phyloP scores from a whole-genome alignment of 306 rosid species.

The Acmispon strigosus region DNA sequence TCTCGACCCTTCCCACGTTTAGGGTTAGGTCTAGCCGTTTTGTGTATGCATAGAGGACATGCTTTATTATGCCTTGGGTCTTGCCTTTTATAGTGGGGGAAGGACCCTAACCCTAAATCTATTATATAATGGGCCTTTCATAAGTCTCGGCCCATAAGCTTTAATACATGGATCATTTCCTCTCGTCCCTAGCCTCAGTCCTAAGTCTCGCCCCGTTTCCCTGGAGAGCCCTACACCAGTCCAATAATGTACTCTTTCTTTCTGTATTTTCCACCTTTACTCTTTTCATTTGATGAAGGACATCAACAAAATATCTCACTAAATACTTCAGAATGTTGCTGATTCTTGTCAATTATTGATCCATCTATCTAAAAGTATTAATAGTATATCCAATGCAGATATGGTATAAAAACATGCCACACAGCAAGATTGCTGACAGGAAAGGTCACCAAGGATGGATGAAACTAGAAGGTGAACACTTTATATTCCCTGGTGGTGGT shows the following conservation, averaged over 20 bases:
- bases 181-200: too few relatives aligned
- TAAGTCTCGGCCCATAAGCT: too few relatives aligned
- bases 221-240: too few relatives aligned
- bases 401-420: slow-evolving; percentile 92
- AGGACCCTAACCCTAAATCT: too few relatives aligned
- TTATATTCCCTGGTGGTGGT: slow-evolving; percentile 98
- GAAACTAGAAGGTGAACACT: slow-evolving; percentile 76
- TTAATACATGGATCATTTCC: too few relatives aligned
- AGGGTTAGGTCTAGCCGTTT: too few relatives aligned
- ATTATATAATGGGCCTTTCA: too few relatives aligned
- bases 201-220: too few relatives aligned
- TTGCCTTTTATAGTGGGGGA: too few relatives aligned
- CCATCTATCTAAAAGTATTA: slow-evolving; percentile 15
- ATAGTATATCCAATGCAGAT: slow-evolving; percentile 45
- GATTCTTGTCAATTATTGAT: neutral
- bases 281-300: neutral
- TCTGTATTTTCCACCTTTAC: neutral
- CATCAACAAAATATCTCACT: neutral
- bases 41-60: too few relatives aligned
- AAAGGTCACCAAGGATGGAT: slow-evolving; percentile 99
- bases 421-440: slow-evolving; percentile 92
- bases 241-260: neutral
- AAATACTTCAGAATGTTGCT: neutral
- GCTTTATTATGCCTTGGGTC: too few relatives aligned
- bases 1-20: too few relatives aligned